Conservation (phyloP, 2,329 filamentous ascomycete genomes). For the Geosmithia flava region DNA sequence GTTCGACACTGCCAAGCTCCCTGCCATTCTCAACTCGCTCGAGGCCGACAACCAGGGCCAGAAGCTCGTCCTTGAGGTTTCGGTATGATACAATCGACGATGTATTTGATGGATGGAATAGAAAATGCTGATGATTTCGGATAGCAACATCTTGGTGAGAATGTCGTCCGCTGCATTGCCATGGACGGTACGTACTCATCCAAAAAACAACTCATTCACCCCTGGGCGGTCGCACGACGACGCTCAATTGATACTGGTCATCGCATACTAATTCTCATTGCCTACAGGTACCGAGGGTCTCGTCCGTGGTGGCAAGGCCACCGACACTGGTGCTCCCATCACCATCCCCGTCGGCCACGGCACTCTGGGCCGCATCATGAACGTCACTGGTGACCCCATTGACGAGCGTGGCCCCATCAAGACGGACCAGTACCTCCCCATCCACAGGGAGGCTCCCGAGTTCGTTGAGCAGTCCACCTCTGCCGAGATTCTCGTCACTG, state of each 20-base stretch:
- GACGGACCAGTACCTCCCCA: constrained; percentile 73
- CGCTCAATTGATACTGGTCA: background rate
- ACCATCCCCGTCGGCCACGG: constrained; percentile 87
- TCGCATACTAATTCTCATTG: constrained; percentile 1
- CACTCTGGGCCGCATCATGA: constrained; percentile 98
- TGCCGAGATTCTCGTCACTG: constrained; percentile 93
- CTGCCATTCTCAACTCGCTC: constrained; percentile 94
- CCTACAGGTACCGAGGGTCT: constrained; percentile 92
- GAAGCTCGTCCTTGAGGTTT: constrained; percentile 92
- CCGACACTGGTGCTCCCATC: constrained; percentile 90
- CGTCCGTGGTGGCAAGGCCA: constrained; percentile 74
- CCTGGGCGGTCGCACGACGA: background rate
- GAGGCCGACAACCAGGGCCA: constrained; percentile 82
- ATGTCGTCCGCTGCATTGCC: constrained; percentile 98
- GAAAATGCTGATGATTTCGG: constrained; percentile 21
- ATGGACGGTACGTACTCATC: constrained; percentile 70
- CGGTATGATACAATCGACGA: constrained; percentile 46
- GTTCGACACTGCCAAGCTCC: constrained; percentile 89
- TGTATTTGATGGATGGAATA: background rate
- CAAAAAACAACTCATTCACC: constrained; percentile 4
- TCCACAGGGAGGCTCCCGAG: constrained; percentile 85
- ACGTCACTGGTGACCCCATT: constrained; percentile 99
- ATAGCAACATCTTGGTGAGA: constrained; percentile 99
- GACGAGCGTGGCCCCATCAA: constrained; percentile 99
- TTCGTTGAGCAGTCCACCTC: constrained; percentile 94